Conservation (phyloP, 768 basidiomycete genomes). For the Obba rivulosa region DNA sequence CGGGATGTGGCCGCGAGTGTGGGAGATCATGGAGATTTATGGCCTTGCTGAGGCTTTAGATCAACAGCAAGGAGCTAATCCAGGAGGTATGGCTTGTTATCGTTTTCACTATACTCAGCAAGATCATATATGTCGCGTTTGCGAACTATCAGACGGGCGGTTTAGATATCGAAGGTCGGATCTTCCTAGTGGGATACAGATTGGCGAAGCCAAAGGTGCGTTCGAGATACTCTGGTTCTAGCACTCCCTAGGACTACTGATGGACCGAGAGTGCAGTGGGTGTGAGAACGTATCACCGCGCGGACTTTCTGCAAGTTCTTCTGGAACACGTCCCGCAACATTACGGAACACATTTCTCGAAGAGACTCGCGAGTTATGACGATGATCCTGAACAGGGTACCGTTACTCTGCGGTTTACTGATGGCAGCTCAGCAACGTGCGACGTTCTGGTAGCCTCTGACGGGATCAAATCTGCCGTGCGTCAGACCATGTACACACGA, state of each 20-base stretch:
- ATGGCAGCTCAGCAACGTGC: conserved; percentile 30
- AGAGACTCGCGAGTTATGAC: conserved; percentile 7
- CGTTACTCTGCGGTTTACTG: conserved; percentile 30
- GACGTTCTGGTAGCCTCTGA: conserved; percentile 41
- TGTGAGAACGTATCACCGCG: conserved; percentile 27
- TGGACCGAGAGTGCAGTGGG: too few relatives aligned
- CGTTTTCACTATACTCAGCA: background rate
- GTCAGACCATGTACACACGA: conserved; percentile 21
- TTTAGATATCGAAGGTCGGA: background rate
- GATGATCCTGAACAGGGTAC: background rate
- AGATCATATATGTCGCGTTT: background rate
- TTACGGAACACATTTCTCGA: conserved; percentile 29
- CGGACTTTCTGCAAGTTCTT: conserved; percentile 31
- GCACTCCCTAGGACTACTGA: too few relatives aligned
- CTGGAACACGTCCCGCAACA: conserved; percentile 21
- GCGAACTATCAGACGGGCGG: background rate
- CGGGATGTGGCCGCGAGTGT: conserved; percentile 41
- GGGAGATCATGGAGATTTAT: conserved; percentile 34
- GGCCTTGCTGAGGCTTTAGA: conserved; percentile 32
- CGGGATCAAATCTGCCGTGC: conserved; percentile 34
- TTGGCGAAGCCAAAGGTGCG: too few relatives aligned
- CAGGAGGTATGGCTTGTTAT: background rate
- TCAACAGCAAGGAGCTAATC: conserved; percentile 16
- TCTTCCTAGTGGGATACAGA: background rate
- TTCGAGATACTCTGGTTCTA: background rate